Base-by-base conservation (phyloP, 2,329 filamentous ascomycete genomes). In the Alternaria sp. region DNA sequence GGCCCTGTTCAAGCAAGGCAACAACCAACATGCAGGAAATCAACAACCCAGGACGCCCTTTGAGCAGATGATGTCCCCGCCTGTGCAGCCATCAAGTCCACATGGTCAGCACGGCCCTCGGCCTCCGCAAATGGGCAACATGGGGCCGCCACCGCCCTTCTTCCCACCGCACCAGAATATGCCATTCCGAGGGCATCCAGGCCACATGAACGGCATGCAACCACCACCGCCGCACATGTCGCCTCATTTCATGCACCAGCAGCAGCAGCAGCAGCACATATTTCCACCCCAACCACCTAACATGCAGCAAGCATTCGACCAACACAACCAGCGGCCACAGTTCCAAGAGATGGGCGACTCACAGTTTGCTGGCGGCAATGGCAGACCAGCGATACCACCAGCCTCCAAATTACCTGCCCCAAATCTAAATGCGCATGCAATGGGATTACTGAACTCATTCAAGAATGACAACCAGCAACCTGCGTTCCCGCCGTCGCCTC, bases 391-490 rank as follows among this genome's bases (percentile, higher is more conserved):
- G 36, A 81, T 85, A 30, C 87, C 87, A 2, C 82, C 85, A 34
- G 85, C 87, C 5, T 75, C 87, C 67, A 85, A 85, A 53, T 72
- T 90, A 25, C 87, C 87, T 16, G 81, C 84, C 40, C 86, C 86
- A 7, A 86, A 84, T 63, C 81, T 89, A 32, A 88, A 81, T 36
- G 82, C 82, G 12, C 87, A 90, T 72, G 82, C 86, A 1, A 79
- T 86, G 59, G 82, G 82, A n/a, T 74, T 90, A 34, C 77, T 90
- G 50, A 86, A 85, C 66, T 82, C 85, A 1, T 89, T 90, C 79
- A 89, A 84, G 61, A 71, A 72, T 14, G 69, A 68, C 12, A 70
- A 74, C 30, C 59, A 65, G 36, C 74, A 73, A 53, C 66, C 71
- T 20, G 16, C 59, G 22, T 41, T 44, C 41, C 57, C 51, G 16